Evolutionary conservation across 176 grass and related monocot species (phyloP), one percentile per base, ranked within the genome.

Genomic region (Avena insularis): DNA sequence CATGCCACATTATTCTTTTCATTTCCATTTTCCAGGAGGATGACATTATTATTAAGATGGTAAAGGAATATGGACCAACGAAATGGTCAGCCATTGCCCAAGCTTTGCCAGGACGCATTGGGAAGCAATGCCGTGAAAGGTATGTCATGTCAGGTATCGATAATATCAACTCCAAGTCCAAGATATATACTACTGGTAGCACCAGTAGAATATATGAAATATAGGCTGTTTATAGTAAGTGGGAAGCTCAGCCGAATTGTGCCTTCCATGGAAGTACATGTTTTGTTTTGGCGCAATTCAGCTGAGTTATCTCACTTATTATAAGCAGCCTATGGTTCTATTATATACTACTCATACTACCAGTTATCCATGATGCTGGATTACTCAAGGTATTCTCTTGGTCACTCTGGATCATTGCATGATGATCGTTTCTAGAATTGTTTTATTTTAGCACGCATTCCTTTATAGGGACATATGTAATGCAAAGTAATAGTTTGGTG

Each of bases 81-180:
- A 98, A 98, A 91, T 98, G 95, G 95, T 98, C 95, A 27, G 90
- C 93, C 53, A 95, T 95, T 61, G 89, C 95, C 66, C 95, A 93
- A 88, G 93, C 91, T 80, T 88, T 98, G 83, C 93, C 95, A 77
- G 95, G 95, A 79, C 93, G 95, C 45, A 98, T 98, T 27, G 95
- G 95, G 55, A 98, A 98, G 71, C 95, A 98, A 91, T 98, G 95
- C 9, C 87, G 95, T 6, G 95, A 98, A 88, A 91, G 95, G 95
- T 95, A 97, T 85, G 55, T 8, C 59, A 91, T 45, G 79, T 29
- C 48, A 85, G 74, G 59, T 79, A 77, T 23, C 4, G 36, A 9
- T 82, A 75, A 6, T 68, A 74, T 77, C 47, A 53, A 57, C 21
- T 82, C 48, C 9, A 13, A 40, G n/a, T 27, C 53, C 53, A 16